Evolutionary conservation across 2,329 filamentous ascomycete species (phyloP), one percentile per base, ranked within the genome.

Genomic region (Fusarium staphyleae): DNA sequence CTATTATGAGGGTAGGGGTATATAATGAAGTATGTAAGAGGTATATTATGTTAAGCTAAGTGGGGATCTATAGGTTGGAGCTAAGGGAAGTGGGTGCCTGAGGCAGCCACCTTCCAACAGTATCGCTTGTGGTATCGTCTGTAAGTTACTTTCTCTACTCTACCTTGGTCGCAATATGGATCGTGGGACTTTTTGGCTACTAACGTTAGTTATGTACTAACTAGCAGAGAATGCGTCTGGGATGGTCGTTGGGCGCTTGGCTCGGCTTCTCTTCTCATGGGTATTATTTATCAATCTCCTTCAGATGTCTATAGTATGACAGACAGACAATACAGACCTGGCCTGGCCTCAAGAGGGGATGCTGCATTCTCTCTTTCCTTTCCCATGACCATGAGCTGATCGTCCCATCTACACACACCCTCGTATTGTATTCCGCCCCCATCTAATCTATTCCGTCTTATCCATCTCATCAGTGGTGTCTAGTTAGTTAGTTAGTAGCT

Each of bases 391-490:
- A 30, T 48, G 43, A 32, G 43, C 37, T 62, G 45, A 50, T 45
- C 48, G 49, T 55, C 34, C 44, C 37, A 55, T 41, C 9, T 24
- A 24, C 43, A 41, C 12, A n/a, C 16, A 26, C 37, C 22, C 11
- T 22, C 19, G 9, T 14, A 6, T 53, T 16, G 15, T 44, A 6
- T n/a, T 45, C 28, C 40, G 41, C 37, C 33, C 41, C 22, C 19
- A n/a, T 62, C 45, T 60, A 30, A 52, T 55, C 44, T 62, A 45
- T 52, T 55, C 46, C 40, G 49, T 49, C 33, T 44, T 26, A 32
- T 29, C 43, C 42, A 55, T 52, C 54, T 45, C 33, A 29, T 10
- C 43, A 12, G 15, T n/a, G 28, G 30, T 45, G 7, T 19, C 19
- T 26, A 13, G n/a, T n/a, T n/a, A n/a, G n/a, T n/a, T n/a, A n/a